A percentile compares a stretch with the other conserved stretches of the same genome.
Evolutionary conservation across 805 yeast species (phyloP).

Genomic region (Hanseniaspora taiwanica): DNA sequence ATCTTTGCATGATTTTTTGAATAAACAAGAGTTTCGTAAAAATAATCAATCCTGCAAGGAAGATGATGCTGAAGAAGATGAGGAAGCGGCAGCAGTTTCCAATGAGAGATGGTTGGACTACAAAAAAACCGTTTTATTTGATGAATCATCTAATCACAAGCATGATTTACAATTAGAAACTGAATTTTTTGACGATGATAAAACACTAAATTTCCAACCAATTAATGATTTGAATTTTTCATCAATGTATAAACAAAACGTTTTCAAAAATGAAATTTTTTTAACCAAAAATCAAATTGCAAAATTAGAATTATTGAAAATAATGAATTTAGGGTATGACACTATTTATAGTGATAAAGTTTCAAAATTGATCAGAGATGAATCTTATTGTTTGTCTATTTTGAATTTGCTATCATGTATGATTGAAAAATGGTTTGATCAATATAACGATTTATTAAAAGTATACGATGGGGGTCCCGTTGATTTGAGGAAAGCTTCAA

Average conservation of each 20-base stretch:
- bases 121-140: too few species aligned
- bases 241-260: too few species aligned
- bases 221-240: too few species aligned
- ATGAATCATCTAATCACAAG: too few species aligned
- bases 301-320: slow-evolving; percentile 63
- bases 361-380: slow-evolving; percentile 16
- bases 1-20: slow-evolving; percentile 57
- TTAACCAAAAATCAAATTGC: too few species aligned
- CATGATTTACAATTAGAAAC: too few species aligned
- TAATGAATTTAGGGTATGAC: slow-evolving; percentile 73
- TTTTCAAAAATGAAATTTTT: background rate
- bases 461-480: slow-evolving; percentile 27
- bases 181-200: slow-evolving; percentile 24
- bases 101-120: too few species aligned
- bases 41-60: too few species aligned
- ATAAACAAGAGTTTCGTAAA: too few species aligned
- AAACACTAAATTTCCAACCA: too few species aligned
- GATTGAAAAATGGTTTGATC: slow-evolving; percentile 63
- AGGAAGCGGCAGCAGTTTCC: too few species aligned
- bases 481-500: slow-evolving; percentile 26
- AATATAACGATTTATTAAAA: slow-evolving; percentile 41
- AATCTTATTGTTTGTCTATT: slow-evolving; percentile 44
- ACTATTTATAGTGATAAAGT: slow-evolving; percentile 60
- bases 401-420: slow-evolving; percentile 64
- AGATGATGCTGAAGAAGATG: too few species aligned